A percentile compares a stretch with the other conserved stretches of the same genome.
These are phyloP conservation scores for Rhytidhysteron rufulum DNA, from an alignment of 2,329 filamentous ascomycete species.

Conservation along the genomic window DNA sequence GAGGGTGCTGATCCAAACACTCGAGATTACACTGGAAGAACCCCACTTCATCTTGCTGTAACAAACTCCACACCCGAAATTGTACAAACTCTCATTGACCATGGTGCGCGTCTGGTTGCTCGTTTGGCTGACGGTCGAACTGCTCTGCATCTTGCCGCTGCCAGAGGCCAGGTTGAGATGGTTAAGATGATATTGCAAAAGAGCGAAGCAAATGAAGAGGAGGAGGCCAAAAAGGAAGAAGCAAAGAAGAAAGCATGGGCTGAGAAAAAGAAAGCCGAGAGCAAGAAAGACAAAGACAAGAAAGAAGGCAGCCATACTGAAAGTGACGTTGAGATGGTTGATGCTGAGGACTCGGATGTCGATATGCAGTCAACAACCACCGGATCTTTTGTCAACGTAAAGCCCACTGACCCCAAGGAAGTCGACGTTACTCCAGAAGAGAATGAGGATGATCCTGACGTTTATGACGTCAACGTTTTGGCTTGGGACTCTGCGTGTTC, in stretches of 20 bases:
- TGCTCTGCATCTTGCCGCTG: slow-evolving; percentile 76
- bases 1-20: slow-evolving; percentile 67
- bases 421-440: slow-evolving; percentile 51
- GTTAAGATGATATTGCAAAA: slow-evolving; percentile 68
- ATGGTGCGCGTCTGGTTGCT: slow-evolving; percentile 68
- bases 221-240: slow-evolving; percentile 58
- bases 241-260: slow-evolving; percentile 35
- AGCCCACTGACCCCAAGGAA: slow-evolving; percentile 40
- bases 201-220: slow-evolving; percentile 69
- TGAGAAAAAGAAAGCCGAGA: slow-evolving; percentile 5
- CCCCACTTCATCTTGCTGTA: slow-evolving; percentile 73
- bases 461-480: slow-evolving; percentile 73
- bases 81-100: slow-evolving; percentile 66
- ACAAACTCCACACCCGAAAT: slow-evolving; percentile 66
- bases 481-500: slow-evolving; percentile 75
- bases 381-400: slow-evolving; percentile 66
- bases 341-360: slow-evolving; percentile 38
- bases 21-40: slow-evolving; percentile 73
- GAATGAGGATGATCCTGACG: slow-evolving; percentile 66
- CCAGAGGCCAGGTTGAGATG: slow-evolving; percentile 65
- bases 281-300: slow-evolving; percentile 6
- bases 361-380: slow-evolving; percentile 44
- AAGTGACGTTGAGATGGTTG: slow-evolving; percentile 44
- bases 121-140: slow-evolving; percentile 76
- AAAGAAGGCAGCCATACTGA: slow-evolving; percentile 42